These are phyloP conservation scores for Henckelia pumila DNA, from an alignment of 257 asterid genomes.

Conservation along the genomic window DNA sequence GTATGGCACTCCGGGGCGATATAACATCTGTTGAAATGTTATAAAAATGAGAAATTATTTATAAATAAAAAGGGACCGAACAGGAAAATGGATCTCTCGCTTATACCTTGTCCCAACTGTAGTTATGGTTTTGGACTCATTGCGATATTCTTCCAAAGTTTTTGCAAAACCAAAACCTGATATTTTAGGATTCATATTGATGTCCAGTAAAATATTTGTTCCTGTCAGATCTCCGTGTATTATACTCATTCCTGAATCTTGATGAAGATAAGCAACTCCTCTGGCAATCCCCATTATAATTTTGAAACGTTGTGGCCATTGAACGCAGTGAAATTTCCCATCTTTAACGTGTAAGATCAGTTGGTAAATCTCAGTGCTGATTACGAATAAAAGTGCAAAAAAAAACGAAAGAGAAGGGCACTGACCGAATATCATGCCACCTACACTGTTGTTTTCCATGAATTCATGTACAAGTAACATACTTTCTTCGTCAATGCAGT, in stretches of 20 bases:
- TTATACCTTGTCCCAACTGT: too few relatives aligned
- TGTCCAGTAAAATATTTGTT: slow-evolving; percentile 21
- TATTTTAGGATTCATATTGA: slow-evolving; percentile 27
- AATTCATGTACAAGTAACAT: slow-evolving; percentile 20
- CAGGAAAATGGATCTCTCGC: background rate
- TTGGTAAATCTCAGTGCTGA: too few relatives aligned
- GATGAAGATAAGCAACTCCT: slow-evolving; percentile 27
- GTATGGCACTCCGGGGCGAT: slow-evolving; percentile 1
- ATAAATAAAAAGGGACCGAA: background rate
- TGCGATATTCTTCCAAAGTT: slow-evolving; percentile 9
- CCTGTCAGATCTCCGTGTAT: slow-evolving; percentile 17
- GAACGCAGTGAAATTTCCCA: slow-evolving; percentile 7
- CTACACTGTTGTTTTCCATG: slow-evolving; percentile 22
- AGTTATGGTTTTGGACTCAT: too few relatives aligned
- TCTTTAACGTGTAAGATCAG: background rate
- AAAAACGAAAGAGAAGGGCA: background rate
- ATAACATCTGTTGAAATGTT: background rate
- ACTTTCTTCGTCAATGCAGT: slow-evolving; percentile 10
- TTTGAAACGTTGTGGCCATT: slow-evolving; percentile 10
- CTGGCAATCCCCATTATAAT: slow-evolving; percentile 21
- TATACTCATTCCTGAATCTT: slow-evolving; percentile 1
- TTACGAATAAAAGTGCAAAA: background rate
- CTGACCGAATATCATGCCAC: slow-evolving; percentile 11
- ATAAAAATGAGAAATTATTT: too few relatives aligned
- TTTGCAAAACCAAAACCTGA: slow-evolving; percentile 12